Evolutionary conservation across 2,329 filamentous ascomycete species (phyloP), one percentile per base, ranked within the genome.

Genomic region (Aspergillus chevalieri): DNA sequence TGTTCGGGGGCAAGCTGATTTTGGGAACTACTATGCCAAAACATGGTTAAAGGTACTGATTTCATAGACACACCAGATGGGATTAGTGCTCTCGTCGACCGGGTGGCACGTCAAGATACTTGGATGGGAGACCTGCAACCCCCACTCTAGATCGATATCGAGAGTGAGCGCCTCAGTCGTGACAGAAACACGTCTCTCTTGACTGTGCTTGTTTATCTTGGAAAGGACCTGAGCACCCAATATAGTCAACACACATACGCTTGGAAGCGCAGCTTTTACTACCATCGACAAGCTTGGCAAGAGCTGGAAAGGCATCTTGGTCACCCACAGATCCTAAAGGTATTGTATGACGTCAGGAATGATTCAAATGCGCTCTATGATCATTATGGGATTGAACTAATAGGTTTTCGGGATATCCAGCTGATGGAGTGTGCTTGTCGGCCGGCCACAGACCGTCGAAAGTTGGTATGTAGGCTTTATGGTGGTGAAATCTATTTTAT

Each of bases 341-440:
- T 77, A 26, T 72, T 83, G 51, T 83, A 82, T 56, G 80, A 84
- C 51, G 68, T 84, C 14, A 76, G 79, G 2, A 79, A 78, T 53
- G 78, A 82, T 55, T 79, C 80, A 0, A 76, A 83, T 54, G 79
- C 80, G 0, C 62, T 84, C 0, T 80, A 69, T 57, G 58, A 41
- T 42, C 74, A 72, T 30, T 81, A 65, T 52, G 38, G 57, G 0
- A 67, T 84, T 52, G 21, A 49, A 0, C 56, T 83, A 0, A 50
- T 54, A 0, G 74, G 77, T 0, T 58, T 82, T 8, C 52, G 74
- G 2, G 79, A 84, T 54, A 47, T 84, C 0, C 79, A 84, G 57
- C 66, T 84, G 0, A 77, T 83, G 72, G 78, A 83, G 57, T 3
- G n/a, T 36, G 33, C 33, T 36, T 15, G 33, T 36, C 33, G 33